Conservation (phyloP, 345 rosid genomes). For the Sonneratia caseolaris region DNA sequence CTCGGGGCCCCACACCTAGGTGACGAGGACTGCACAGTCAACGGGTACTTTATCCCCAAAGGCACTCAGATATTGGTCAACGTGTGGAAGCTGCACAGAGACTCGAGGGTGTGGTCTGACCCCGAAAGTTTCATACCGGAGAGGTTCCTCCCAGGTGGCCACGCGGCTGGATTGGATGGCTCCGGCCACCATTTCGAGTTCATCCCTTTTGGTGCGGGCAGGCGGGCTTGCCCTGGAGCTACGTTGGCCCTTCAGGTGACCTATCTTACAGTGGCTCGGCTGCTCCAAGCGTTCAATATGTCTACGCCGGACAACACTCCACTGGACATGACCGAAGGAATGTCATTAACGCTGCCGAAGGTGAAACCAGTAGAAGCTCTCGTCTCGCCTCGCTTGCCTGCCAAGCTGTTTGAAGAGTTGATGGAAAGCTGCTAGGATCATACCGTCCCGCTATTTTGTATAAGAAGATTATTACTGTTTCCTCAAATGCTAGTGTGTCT, state of each 20-base stretch:
- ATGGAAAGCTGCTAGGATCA: neutral
- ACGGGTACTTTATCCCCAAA: conserved; percentile 29
- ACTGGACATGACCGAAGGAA: conserved; percentile 5
- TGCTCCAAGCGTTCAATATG: conserved; percentile 36
- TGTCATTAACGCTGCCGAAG: conserved; percentile 15
- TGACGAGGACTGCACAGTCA: conserved; percentile 35
- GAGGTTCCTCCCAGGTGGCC: conserved; percentile 11
- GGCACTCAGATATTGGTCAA: conserved; percentile 46
- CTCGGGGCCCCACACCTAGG: conserved; percentile 47
- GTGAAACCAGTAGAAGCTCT: conserved; percentile 14
- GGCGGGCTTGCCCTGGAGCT: conserved; percentile 39
- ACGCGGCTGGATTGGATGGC: conserved; percentile 24
- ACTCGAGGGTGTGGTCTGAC: conserved; percentile 25
- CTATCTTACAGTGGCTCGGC: conserved; percentile 32
- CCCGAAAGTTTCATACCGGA: conserved; percentile 22
- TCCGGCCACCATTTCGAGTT: conserved; percentile 37
- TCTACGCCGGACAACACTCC: neutral
- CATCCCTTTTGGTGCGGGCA: conserved; percentile 43
- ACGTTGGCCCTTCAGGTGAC: conserved; percentile 32
- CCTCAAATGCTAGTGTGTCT: too few species aligned
- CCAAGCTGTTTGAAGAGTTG: neutral
- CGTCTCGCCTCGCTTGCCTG: neutral
- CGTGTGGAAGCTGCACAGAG: conserved; percentile 49
- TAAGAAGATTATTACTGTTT: too few species aligned
- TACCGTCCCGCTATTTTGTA: too few species aligned